Evolutionary conservation across 768 basidiomycete species (phyloP).

Genomic region (Leccinellum luteum): DNA sequence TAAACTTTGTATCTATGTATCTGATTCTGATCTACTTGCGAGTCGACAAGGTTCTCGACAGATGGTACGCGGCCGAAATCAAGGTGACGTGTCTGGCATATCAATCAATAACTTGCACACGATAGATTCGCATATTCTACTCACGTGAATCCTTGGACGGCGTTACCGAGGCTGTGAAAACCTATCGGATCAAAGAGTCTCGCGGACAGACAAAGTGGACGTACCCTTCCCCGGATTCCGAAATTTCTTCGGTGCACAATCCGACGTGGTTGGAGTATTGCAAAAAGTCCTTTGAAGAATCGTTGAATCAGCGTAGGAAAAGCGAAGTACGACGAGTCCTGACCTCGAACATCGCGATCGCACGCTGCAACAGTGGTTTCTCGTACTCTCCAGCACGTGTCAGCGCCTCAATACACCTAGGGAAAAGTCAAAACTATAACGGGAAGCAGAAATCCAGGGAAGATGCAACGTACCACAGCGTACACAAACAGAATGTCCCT

Average conservation of each 20-base stretch:
- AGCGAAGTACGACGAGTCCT: conserved; percentile 7
- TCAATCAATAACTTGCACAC: neutral
- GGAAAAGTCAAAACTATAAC: neutral
- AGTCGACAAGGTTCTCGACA: conserved; percentile 57
- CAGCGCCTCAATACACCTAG: conserved; percentile 84
- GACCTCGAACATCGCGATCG: conserved; percentile 90
- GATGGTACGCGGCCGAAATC: conserved; percentile 81
- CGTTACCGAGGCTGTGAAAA: conserved; percentile 66
- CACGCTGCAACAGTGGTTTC: conserved; percentile 56
- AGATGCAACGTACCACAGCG: conserved; percentile 55
- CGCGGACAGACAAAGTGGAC: conserved; percentile 18
- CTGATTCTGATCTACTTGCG: no score
- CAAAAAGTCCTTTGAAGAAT: conserved; percentile 57
- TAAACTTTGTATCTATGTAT: no score
- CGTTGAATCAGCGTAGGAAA: neutral
- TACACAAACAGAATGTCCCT: conserved; percentile 91
- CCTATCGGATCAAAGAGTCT: neutral
- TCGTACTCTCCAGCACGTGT: conserved; percentile 86
- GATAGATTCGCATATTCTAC: conserved; percentile 26
- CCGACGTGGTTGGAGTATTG: conserved; percentile 87
- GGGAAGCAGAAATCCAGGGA: neutral
- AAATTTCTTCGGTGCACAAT: conserved; percentile 83
- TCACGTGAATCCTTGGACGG: conserved; percentile 88
- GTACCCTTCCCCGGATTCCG: conserved; percentile 79
- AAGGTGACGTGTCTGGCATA: conserved; percentile 69